These are phyloP conservation scores for Anisodus acutangulus DNA, from an alignment of 257 asterid species.

Conservation along the genomic window DNA sequence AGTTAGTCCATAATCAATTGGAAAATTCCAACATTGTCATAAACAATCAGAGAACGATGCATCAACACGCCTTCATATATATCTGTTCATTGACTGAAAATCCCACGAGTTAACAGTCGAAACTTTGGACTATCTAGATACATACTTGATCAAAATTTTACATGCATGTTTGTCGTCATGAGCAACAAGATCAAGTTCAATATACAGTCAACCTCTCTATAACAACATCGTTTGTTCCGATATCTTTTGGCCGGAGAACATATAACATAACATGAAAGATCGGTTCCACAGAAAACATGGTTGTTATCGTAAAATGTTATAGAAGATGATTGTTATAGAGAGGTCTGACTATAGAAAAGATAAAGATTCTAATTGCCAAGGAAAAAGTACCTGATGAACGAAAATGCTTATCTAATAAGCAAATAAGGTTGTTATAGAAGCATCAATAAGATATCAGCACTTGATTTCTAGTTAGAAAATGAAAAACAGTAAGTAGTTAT, in stretches of 20 bases:
- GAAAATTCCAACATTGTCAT: neutral
- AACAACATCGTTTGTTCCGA: too few relatives aligned
- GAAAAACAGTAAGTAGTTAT: conserved; percentile 17
- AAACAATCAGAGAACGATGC: neutral
- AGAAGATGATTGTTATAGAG: too few relatives aligned
- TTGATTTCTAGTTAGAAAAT: neutral
- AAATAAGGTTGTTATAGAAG: too few relatives aligned
- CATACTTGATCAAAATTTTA: neutral
- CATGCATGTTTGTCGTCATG: neutral
- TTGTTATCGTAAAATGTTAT: too few relatives aligned
- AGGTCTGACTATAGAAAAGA: too few relatives aligned
- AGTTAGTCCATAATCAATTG: neutral
- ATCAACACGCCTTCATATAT: neutral
- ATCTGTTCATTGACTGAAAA: neutral
- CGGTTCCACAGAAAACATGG: too few relatives aligned
- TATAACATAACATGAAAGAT: too few relatives aligned
- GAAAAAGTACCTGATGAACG: neutral
- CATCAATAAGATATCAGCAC: neutral
- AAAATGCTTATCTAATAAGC: too few relatives aligned
- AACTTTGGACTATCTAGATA: neutral
- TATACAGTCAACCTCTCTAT: too few relatives aligned
- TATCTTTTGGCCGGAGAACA: too few relatives aligned
- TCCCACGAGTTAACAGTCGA: neutral
- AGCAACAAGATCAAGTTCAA: neutral
- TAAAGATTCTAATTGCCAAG: neutral